Percentiles rank a stretch among this genome's conserved stretches.
Conservation (phyloP, 352 stramenopile genomes). For the Thraustotheca clavata region DNA sequence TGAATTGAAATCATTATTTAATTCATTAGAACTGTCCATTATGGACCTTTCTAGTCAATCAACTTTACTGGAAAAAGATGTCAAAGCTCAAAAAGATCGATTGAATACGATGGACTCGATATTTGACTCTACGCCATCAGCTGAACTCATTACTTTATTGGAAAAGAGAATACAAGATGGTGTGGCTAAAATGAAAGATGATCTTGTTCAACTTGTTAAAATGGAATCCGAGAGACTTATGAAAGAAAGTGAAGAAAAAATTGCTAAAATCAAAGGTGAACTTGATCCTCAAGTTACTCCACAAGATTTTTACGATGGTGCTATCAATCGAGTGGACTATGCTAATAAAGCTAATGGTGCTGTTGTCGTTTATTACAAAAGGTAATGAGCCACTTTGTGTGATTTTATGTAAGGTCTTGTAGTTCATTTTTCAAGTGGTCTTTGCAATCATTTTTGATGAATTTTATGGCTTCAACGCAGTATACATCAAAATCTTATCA, state of each 20-base stretch:
- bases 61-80: not conserved
- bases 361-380: constrained; percentile 42
- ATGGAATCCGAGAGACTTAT: too few relatives aligned
- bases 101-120: too few relatives aligned
- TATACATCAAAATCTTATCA: constrained; percentile 56
- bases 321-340: constrained; percentile 11
- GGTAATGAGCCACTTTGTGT: constrained; percentile 25
- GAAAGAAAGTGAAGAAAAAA: too few relatives aligned
- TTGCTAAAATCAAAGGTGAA: too few relatives aligned
- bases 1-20: not conserved
- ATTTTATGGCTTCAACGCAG: constrained; percentile 10
- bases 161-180: too few relatives aligned
- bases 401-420: not conserved
- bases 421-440: constrained; percentile 50
- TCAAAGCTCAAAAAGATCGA: not conserved
- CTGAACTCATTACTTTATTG: too few relatives aligned
- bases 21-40: not conserved
- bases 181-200: too few relatives aligned
- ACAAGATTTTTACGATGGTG: too few relatives aligned
- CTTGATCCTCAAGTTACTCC: too few relatives aligned
- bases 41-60: not conserved
- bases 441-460: constrained; percentile 30
- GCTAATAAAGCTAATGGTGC: constrained; percentile 3
- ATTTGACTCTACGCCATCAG: too few relatives aligned
- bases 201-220: too few relatives aligned